Evolutionary conservation across 257 asterid genomes (phyloP).

Genomic region (Jasminum sambac): DNA sequence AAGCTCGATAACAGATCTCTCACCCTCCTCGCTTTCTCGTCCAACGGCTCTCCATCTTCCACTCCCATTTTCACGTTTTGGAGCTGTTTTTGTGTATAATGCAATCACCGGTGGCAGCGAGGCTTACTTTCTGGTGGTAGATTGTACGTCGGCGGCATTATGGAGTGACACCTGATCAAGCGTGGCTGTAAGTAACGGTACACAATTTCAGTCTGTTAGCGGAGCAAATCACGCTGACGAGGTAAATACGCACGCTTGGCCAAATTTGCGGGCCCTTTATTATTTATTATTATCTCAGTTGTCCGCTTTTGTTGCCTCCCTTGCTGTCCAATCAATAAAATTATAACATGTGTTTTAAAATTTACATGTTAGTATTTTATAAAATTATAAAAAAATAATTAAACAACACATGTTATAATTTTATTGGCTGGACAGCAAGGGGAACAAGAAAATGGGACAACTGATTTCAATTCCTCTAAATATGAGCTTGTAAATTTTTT

Average conservation of each 20-base stretch:
- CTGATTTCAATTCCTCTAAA: too few species aligned
- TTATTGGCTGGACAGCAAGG: too few species aligned
- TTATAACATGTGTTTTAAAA: too few species aligned
- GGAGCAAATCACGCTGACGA: neutral
- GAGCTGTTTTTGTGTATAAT: neutral
- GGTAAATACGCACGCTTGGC: neutral
- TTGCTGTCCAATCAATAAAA: too few species aligned
- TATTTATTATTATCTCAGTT: too few species aligned
- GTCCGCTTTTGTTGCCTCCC: too few species aligned
- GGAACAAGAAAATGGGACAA: too few species aligned
- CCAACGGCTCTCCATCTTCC: constrained; percentile 49
- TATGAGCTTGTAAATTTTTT: too few species aligned
- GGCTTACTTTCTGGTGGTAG: neutral
- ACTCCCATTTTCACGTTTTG: constrained; percentile 48
- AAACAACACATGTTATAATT: too few species aligned
- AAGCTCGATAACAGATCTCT: constrained; percentile 95
- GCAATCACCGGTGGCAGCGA: neutral
- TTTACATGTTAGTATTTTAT: too few species aligned
- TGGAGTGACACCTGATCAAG: neutral
- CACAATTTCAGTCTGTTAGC: neutral
- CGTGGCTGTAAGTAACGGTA: neutral
- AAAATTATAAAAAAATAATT: too few species aligned
- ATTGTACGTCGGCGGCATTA: neutral
- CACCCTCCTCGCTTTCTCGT: constrained; percentile 95
- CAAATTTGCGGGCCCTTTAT: too few species aligned